Evolutionary conservation across 805 yeast species (phyloP).

Genomic region (Zygotorulaspora danielsina): DNA sequence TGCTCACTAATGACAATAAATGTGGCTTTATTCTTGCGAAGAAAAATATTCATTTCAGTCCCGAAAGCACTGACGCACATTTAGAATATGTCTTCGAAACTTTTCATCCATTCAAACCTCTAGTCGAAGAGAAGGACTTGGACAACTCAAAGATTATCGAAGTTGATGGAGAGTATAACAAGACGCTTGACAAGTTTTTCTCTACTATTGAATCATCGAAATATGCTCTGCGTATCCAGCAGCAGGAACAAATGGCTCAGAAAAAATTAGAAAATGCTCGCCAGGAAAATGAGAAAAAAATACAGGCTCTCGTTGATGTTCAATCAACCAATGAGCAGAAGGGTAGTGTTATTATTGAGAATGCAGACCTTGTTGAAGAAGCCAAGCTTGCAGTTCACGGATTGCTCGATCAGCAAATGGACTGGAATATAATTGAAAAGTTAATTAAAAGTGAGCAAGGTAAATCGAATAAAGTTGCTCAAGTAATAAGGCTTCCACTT

Average conservation of each 20-base stretch:
- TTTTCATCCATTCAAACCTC: constrained; percentile 65
- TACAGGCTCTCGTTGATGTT: constrained; percentile 57
- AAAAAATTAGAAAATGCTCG: constrained; percentile 72
- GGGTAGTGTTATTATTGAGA: constrained; percentile 67
- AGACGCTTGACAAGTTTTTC: constrained; percentile 76
- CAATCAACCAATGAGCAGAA: constrained; percentile 61
- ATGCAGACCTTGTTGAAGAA: constrained; percentile 67
- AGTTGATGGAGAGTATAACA: constrained; percentile 61
- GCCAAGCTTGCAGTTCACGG: constrained; percentile 65
- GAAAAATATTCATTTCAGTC: constrained; percentile 48
- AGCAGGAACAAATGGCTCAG: constrained; percentile 69
- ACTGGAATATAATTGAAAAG: constrained; percentile 86
- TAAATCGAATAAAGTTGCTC: constrained; percentile 62
- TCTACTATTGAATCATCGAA: constrained; percentile 82
- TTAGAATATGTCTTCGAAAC: constrained; percentile 55
- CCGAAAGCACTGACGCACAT: constrained; percentile 40
- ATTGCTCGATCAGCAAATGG: constrained; percentile 78
- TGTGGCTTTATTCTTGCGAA: constrained; percentile 64
- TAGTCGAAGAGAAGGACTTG: constrained; percentile 35
- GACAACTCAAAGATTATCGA: constrained; percentile 38
- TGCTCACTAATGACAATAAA: constrained; percentile 38
- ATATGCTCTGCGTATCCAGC: constrained; percentile 66
- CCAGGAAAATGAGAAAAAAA: constrained; percentile 64
- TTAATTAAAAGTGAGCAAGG: constrained; percentile 64
- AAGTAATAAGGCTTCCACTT: constrained; percentile 59